Percentiles rank a stretch among this genome's conserved stretches.
Conservation (phyloP, 2,329 filamentous ascomycete species). For the Curvularia sp. region DNA sequence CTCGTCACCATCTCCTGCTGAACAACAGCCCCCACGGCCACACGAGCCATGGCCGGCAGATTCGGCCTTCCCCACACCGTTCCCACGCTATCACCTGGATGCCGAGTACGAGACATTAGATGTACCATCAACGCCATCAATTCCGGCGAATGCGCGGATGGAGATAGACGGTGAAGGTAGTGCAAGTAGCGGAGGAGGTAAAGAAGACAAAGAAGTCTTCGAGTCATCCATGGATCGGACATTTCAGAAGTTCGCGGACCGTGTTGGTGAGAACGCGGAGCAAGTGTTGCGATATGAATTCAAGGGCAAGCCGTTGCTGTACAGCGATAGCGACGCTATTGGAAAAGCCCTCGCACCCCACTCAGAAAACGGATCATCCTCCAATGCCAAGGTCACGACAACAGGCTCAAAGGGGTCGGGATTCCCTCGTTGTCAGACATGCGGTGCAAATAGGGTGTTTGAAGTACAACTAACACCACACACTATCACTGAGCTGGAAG, state of each 20-base stretch:
- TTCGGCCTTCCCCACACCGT: slow-evolving; percentile 71
- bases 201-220: slow-evolving; percentile 58
- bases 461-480: slow-evolving; percentile 93
- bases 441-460: slow-evolving; percentile 78
- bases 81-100: slow-evolving; percentile 79
- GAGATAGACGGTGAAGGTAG: slow-evolving; percentile 47
- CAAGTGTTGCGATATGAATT: slow-evolving; percentile 61
- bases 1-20: slow-evolving; percentile 51
- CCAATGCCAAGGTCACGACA: slow-evolving; percentile 41
- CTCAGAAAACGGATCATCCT: slow-evolving; percentile 37
- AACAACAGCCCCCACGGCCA: slow-evolving; percentile 50
- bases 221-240: slow-evolving; percentile 59
- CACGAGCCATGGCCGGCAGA: slow-evolving; percentile 78
- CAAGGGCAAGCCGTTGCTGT: slow-evolving; percentile 68
- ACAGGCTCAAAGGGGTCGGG: slow-evolving; percentile 41
- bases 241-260: slow-evolving; percentile 61
- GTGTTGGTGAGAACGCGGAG: slow-evolving; percentile 59
- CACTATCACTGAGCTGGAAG: slow-evolving; percentile 87
- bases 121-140: slow-evolving; percentile 58
- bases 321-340: slow-evolving; percentile 77
- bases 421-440: slow-evolving; percentile 79
- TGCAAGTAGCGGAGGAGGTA: slow-evolving; percentile 40
- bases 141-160: slow-evolving; percentile 57
- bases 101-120: slow-evolving; percentile 92
- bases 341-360: slow-evolving; percentile 66